Percentiles rank a stretch among this genome's conserved stretches.
phyloP scores from a whole-genome alignment of 1,284 basidiomycete species.

The Austroboletus niveus region DNA sequence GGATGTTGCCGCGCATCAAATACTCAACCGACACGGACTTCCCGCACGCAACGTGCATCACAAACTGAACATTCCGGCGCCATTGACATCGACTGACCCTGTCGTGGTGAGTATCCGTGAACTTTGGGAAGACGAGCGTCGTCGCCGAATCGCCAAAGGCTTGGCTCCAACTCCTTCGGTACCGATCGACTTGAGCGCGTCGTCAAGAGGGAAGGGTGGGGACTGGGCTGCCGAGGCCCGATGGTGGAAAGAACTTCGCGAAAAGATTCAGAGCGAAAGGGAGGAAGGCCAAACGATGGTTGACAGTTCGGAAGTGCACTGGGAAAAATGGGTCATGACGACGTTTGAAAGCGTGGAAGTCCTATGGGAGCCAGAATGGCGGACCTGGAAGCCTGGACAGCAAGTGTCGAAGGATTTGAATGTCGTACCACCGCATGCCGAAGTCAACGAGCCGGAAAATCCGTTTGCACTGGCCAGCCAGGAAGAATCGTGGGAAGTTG shows the following conservation, averaged over 20 bases:
- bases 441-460: slow-evolving; percentile 16
- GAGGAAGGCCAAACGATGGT: slow-evolving; percentile 31
- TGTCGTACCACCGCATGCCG: neutral
- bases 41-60: slow-evolving; percentile 73
- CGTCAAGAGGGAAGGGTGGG: slow-evolving; percentile 52
- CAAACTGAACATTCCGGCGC: slow-evolving; percentile 59
- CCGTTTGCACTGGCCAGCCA: slow-evolving; percentile 26
- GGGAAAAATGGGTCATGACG: slow-evolving; percentile 76
- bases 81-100: slow-evolving; percentile 61
- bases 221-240: slow-evolving; percentile 70
- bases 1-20: slow-evolving; percentile 79
- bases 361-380: slow-evolving; percentile 63
- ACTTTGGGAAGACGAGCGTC: slow-evolving; percentile 92
- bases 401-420: slow-evolving; percentile 1
- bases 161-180: slow-evolving; percentile 65
- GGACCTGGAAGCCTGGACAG: slow-evolving; percentile 53
- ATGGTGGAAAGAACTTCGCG: slow-evolving; percentile 65
- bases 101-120: slow-evolving; percentile 88
- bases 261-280: slow-evolving; percentile 51
- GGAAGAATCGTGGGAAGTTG: slow-evolving; percentile 11
- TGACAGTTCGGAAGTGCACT: slow-evolving; percentile 31
- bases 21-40: slow-evolving; percentile 79
- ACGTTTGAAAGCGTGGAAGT: slow-evolving; percentile 85
- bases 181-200: slow-evolving; percentile 62
- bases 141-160: slow-evolving; percentile 64